Evolutionary conservation across 2,329 filamentous ascomycete species (phyloP), one percentile per base, ranked within the genome.

Genomic region (Rachicladosporium sp.): DNA sequence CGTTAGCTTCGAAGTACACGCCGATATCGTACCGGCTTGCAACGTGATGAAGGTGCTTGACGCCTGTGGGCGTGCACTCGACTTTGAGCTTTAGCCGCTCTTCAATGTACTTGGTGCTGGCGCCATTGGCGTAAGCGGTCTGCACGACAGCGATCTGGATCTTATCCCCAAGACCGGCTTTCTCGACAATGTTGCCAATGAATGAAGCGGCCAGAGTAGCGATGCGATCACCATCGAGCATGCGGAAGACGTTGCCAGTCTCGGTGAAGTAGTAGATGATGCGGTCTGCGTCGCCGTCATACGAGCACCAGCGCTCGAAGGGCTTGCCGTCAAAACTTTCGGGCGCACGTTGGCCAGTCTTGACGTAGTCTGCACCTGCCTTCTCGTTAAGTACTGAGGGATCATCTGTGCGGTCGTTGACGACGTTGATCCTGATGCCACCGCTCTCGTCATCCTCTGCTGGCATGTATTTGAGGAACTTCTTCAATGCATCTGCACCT

Each of bases 1-100:
- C 91, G 59, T 98, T 98, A 48, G 91, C 91, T 68, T 98, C 91
- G 55, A 98, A 98, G 68, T 98, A 98, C 38, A 96, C 86, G 42
- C 91, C 91, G 40, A 96, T 80, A 54, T 98, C 91, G 53, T 93
- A 94, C 49, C 88, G 84, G 54, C 84, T 79, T 30, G 91, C 91
- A n/a, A 86, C 91, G 57, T 96, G 91, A 65, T 98, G 91, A 46
- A 98, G 74, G 64, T 95, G 84, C 71, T 98, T 98, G 46, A 98
- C 91, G 49, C 91, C 91, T 1, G 91, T 98, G 10, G 86, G 80
- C 1, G 91, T 96, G 71, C 84, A 94, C 43, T 93, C 80, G 13
- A 94, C 85, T 36, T 88, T 88, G 32, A 98, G 77, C 55, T 83
- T 82, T 41, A 96, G 73, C 48, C 84, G 81, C 60, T 91, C 83